Evolutionary conservation across 2,329 filamentous ascomycete genomes (phyloP), one percentile per base, ranked within the genome.

Genomic region (Fusarium graminum): DNA sequence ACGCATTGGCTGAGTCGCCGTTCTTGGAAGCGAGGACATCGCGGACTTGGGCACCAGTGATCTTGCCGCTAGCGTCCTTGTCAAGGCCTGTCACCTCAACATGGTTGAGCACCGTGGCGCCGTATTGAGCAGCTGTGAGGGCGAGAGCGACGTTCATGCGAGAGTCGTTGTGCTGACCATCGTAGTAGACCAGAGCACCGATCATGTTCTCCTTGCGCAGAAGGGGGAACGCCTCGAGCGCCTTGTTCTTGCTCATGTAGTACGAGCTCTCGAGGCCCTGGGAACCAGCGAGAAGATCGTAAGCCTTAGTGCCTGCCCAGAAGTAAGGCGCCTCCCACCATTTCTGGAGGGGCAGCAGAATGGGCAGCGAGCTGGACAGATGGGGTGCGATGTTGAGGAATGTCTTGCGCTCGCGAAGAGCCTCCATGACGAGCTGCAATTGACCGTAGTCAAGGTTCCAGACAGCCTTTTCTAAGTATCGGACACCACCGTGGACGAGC

Each of bases 371-470:
- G 79, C 83, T 86, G 36, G 91, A 93, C 45, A 95, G 86, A 80
- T 95, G 92, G 30, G 92, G 92, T 17, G 92, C 92, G 26, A 92
- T 93, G 77, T 92, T 89, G 74, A 95, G 80, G 77, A 95, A 94
- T 70, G 92, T 94, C 77, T 91, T 91, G 74, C 92, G 88, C 82
- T 95, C 92, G 69, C 91, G 89, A 51, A 95, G 85, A 36, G 92
- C 92, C 79, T 94, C 92, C 77, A 89, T 90, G 72, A 95, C 92
- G 44, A 95, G 85, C 74, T 89, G 83, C 74, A 93, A 91, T 85
- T 95, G 92, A 69, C 89, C 89, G 77, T 93, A 94, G 78, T 95
- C 92, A 72, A 94, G 82, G 76, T 94, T 91, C 89, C 89, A 93
- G 47, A 95, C 88, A 53, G 92, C 92, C 82, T 95, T 95, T 78